phyloP scores from a whole-genome alignment of 108 stramenopile species.

The Nitzschia sp. region DNA sequence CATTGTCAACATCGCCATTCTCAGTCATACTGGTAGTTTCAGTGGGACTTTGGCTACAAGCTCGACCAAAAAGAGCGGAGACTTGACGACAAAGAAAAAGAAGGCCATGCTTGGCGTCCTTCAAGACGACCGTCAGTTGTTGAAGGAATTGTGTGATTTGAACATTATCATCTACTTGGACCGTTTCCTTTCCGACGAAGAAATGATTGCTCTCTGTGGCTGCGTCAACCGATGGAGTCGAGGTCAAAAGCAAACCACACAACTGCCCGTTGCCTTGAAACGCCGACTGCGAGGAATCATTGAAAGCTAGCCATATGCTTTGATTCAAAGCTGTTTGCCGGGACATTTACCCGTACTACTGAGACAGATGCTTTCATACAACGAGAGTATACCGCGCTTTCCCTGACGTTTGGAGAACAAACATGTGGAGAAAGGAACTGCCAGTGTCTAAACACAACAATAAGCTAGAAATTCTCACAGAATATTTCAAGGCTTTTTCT shows the following conservation, averaged over 20 bases:
- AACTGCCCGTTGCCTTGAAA: conserved; percentile 47
- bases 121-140: conserved; percentile 32
- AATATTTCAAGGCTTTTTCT: too few relatives aligned
- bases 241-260: conserved; percentile 70
- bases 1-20: conserved; percentile 77
- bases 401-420: too few relatives aligned
- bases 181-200: conserved; percentile 44
- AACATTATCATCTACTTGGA: conserved; percentile 65
- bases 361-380: too few relatives aligned
- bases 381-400: too few relatives aligned
- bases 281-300: conserved; percentile 42
- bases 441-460: too few relatives aligned
- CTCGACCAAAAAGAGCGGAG: conserved; percentile 61
- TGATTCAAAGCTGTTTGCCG: too few relatives aligned
- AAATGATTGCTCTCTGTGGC: conserved; percentile 53
- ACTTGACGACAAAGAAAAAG: conserved; percentile 65
- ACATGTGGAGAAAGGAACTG: too few relatives aligned
- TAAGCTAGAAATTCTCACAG: not conserved
- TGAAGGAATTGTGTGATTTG: conserved; percentile 69
- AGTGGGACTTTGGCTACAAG: conserved; percentile 35
- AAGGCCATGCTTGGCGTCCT: conserved; percentile 65
- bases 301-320: not conserved
- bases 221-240: conserved; percentile 71
- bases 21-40: conserved; percentile 68
- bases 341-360: too few relatives aligned